Evolutionary conservation across 345 rosid species (phyloP), one percentile per base, ranked within the genome.

Genomic region (Salix suchowensis): DNA sequence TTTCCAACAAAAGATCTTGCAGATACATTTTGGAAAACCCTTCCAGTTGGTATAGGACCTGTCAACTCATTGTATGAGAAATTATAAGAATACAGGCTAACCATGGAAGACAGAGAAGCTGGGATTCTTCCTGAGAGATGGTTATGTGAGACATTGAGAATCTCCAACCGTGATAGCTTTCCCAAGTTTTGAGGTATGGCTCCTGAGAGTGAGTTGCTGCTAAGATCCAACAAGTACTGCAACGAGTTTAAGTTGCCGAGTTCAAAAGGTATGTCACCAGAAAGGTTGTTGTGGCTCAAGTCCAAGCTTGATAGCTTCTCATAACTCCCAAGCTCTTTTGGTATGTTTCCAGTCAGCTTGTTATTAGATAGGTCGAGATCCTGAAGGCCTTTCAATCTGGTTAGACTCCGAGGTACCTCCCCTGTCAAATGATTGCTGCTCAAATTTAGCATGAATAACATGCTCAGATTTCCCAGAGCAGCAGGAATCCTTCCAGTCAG

Each of bases 181-280:
- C 77, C 82, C 19, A 91, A 73, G 30, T 75, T 81, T 58, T 48
- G 75, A 28, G 92, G 93, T 68, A 89, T 89, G 39, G 70, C 26
- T 68, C 91, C 92, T 4, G 88, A 87, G 71, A 91, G 84, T 21
- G 81, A 85, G 84, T 91, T 91, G 86, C 90, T 84, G 80, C 96
- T 88, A 46, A 91, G 89, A 71, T 89, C 93, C 72, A 91, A 72
- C 40, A 78, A 23, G 78, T 65, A 78, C 82, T 79, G 88, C 80
- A 91, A 44, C 3, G 42, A 26, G 2, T 75, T 19, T 65, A 91
- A 84, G 77, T 82, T 85, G 14, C 90, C 88, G 0, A 91, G 77
- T 78, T 84, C 83, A 1, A 40, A 39, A 6, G 96, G 87, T 60
- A 89, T 85, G 67, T 68, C 75, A 36, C 94, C 92, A 5, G 83